Evolutionary conservation across 1,139 yeast genomes (phyloP).

Genomic region (Williopsis jadinii): DNA sequence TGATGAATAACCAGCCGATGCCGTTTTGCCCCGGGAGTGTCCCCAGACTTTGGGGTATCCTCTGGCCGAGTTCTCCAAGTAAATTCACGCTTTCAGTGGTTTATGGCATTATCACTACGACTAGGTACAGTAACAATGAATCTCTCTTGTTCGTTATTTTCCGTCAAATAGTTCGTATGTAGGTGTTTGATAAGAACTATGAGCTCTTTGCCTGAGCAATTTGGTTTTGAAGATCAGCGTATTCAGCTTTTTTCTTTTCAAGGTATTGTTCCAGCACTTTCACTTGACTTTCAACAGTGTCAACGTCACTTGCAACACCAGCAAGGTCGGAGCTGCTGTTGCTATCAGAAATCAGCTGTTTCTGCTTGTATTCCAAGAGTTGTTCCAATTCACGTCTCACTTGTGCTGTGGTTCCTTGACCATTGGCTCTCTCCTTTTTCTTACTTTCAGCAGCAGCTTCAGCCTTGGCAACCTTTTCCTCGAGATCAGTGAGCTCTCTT

Average conservation of each 20-base stretch:
- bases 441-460: slow-evolving; percentile 42
- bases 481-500: slow-evolving; percentile 71
- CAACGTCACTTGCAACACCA: slow-evolving; percentile 37
- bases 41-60: no score
- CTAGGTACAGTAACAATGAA: no score
- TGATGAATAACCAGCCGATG: no score
- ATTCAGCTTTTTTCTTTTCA: slow-evolving; percentile 39
- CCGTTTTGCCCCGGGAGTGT: no score
- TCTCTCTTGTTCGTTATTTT: no score
- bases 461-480: slow-evolving; percentile 51
- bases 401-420: slow-evolving; percentile 29
- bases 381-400: slow-evolving; percentile 76
- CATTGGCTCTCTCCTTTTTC: slow-evolving; percentile 35
- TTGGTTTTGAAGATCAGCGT: slow-evolving; percentile 35
- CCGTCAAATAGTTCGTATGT: no score
- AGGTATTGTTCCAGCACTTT: slow-evolving; percentile 45
- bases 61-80: no score
- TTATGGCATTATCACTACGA: no score
- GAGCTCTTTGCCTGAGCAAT: slow-evolving; percentile 20
- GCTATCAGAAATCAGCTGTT: slow-evolving; percentile 30
- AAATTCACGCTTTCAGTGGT: no score
- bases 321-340: slow-evolving; percentile 26
- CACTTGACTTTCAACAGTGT: slow-evolving; percentile 48
- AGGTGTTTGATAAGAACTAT: background rate
- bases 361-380: slow-evolving; percentile 65